Conservation (phyloP, 441 rosid species). For the Mallotus repandus region DNA sequence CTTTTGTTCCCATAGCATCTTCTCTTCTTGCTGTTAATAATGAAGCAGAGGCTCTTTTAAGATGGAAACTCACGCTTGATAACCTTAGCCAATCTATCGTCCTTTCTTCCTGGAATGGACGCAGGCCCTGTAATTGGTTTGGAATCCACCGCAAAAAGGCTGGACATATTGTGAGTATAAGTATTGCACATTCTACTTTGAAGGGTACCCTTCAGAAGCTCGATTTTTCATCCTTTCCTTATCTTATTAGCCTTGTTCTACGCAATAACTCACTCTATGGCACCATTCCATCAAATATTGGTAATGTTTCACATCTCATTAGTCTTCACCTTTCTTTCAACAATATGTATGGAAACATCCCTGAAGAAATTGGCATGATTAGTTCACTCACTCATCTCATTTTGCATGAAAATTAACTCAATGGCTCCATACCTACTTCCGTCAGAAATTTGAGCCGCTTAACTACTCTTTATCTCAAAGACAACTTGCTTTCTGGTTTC, state of each 20-base stretch:
- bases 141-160: constrained; percentile 3
- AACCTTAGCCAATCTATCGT: neutral
- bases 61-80: constrained; percentile 14
- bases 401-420: neutral
- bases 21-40: too few species aligned
- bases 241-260: neutral
- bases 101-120: constrained; percentile 4
- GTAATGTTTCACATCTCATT: neutral
- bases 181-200: neutral
- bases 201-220: constrained; percentile 17
- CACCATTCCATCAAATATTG: constrained; percentile 3
- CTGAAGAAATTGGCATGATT: neutral
- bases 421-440: constrained; percentile 29
- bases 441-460: constrained; percentile 28
- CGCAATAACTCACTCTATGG: constrained; percentile 14
- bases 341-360: neutral
- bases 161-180: neutral
- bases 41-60: constrained; percentile 5
- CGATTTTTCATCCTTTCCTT: constrained; percentile 20
- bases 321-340: neutral
- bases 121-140: neutral
- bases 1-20: too few species aligned
- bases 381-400: neutral
- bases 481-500: constrained; percentile 24
- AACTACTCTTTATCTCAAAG: neutral